Evolutionary conservation across 2,329 filamentous ascomycete genomes (phyloP).

Genomic region (Colletotrichum sp.): DNA sequence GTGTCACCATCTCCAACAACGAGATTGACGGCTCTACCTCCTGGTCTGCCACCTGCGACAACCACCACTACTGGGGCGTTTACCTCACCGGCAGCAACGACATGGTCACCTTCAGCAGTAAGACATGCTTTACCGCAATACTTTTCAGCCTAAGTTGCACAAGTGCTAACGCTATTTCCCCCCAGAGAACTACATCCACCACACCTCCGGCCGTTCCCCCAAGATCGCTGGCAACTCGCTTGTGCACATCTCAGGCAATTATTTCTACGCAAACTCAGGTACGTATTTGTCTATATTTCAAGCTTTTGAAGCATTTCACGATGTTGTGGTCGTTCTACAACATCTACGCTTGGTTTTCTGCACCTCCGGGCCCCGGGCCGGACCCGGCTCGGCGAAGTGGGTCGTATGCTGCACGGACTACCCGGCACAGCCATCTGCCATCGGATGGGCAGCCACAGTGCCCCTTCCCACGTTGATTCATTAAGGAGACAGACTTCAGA

Average conservation of each 20-base stretch:
- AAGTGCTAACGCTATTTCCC: rapidly evolving
- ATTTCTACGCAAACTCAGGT: background rate
- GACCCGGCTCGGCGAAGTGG: background rate
- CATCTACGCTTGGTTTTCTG: background rate
- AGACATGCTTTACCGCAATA: background rate
- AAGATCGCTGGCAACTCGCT: slow-evolving; percentile 60
- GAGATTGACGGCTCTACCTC: slow-evolving; percentile 59
- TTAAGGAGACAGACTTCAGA: background rate
- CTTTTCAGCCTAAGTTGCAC: background rate
- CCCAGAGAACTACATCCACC: slow-evolving; percentile 60
- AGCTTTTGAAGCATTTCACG: background rate
- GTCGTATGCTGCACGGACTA: background rate
- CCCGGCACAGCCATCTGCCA: background rate
- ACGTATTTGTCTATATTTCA: background rate
- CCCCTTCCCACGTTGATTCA: background rate
- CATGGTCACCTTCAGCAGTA: slow-evolving; percentile 56
- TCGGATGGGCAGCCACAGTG: no score
- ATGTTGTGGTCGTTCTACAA: background rate
- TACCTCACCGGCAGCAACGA: slow-evolving; percentile 62
- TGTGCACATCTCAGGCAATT: background rate
- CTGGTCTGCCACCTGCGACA: slow-evolving; percentile 62
- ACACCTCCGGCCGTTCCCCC: slow-evolving; percentile 59
- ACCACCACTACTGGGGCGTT: slow-evolving; percentile 64
- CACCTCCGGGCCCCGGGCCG: background rate
- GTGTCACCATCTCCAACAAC: slow-evolving; percentile 64